Evolutionary conservation across 1,139 yeast species (phyloP), one percentile per base, ranked within the genome.

Genomic region (Yamadazyma diddensiae): DNA sequence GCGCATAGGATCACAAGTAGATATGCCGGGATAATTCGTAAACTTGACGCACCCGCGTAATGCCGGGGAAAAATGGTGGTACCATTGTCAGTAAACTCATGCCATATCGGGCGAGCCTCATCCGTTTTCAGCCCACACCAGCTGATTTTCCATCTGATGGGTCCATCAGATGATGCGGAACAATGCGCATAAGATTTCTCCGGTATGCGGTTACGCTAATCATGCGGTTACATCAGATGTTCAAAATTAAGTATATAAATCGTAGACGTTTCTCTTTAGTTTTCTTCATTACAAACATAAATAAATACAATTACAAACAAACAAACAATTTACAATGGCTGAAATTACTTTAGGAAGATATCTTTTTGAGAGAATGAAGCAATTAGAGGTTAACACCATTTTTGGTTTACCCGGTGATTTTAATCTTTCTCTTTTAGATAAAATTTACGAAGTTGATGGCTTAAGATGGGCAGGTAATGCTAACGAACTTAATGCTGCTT

Each of bases 341-440:
- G 68, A 64, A 42, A 58, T 66, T 28, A 48, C 70, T 9, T 56
- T 67, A 43, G 73, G 72, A 30, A 57, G 61, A 50, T 67, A 58
- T 45, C 61, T 67, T 41, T 66, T 66, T 36, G 73, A 66, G 49
- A 57, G 73, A 50, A 57, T 67, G 41, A 53, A 53, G 46, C 73
- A 67, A 50, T 55, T 65, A 34, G 50, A 58, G 26, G 68, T 66
- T 31, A 52, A 52, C 33, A 63, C 71, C 37, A 56, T 67, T 33
- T 67, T 66, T 41, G 71, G 71, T 5, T 57, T 65, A 25, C 70
- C 71, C 5, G 70, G 70, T 8, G 70, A 65, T 44, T 65, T 61
- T 53, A 64, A 64, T 47, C 53, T 61, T 32, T 45, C 61, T 3
- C 51, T 65, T 24, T 54, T 64, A 36, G 70, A 65, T 42, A 60